Evolutionary conservation across 2,329 filamentous ascomycete species (phyloP).

Genomic region (Paraphoma chrysanthemicola): DNA sequence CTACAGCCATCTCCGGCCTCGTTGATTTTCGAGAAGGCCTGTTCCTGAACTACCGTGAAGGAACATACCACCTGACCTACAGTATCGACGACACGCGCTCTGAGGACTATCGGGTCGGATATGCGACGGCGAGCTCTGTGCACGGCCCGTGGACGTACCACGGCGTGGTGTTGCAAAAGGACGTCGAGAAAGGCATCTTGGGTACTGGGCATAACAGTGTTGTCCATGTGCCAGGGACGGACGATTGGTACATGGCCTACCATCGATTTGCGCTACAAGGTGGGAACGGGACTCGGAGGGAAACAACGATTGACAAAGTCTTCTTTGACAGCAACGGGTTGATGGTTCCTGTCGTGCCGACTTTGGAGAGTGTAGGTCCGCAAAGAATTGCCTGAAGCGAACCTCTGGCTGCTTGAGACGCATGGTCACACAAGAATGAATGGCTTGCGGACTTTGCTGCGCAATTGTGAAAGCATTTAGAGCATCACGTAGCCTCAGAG

Average conservation of each 20-base stretch:
- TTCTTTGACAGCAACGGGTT: conserved; percentile 32
- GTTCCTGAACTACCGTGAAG: conserved; percentile 34
- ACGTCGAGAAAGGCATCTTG: conserved; percentile 27
- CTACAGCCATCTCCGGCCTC: conserved; percentile 21
- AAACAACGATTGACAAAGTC: conserved; percentile 33
- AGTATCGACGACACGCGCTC: conserved; percentile 38
- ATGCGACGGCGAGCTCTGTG: conserved; percentile 28
- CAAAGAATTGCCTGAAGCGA: neutral
- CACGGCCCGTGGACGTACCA: conserved; percentile 35
- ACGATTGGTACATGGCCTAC: conserved; percentile 41
- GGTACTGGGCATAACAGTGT: conserved; percentile 34
- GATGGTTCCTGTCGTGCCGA: conserved; percentile 32
- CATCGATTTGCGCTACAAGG: conserved; percentile 35
- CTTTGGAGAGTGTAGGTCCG: conserved; percentile 28
- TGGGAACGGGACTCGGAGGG: conserved; percentile 30
- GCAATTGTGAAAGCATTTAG: too few species aligned
- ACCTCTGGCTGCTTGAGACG: neutral
- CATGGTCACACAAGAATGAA: too few species aligned
- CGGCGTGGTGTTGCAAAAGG: conserved; percentile 33
- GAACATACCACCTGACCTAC: conserved; percentile 36
- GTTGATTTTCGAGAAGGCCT: conserved; percentile 32
- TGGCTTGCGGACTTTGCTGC: too few species aligned
- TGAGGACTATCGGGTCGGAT: conserved; percentile 36
- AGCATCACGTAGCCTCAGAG: too few species aligned
- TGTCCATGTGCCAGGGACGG: conserved; percentile 34